Evolutionary conservation across 768 basidiomycete species (phyloP), one percentile per base, ranked within the genome.

Genomic region (Agaricus bisporus): DNA sequence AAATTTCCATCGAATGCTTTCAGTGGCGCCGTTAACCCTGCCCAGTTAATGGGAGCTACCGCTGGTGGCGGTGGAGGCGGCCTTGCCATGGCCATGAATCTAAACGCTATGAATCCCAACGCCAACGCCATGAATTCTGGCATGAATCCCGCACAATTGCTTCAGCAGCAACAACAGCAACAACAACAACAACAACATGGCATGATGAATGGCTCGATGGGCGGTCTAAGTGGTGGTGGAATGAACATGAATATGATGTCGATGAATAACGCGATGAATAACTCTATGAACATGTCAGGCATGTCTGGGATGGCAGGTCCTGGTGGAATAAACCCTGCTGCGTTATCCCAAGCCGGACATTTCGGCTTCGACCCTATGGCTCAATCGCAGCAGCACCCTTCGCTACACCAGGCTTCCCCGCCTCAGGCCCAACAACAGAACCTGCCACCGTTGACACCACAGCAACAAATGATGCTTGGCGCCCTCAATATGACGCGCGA

Each of bases 401-500:
- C 48, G 49, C 68, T 14, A 49, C 55, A 49, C 38, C 64, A 55
- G 39, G 59, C 43, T 20, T 49, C 32, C 28, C 54, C 42, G 48
- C 38, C 41, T 5, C 55, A 37, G 36, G 39, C 44, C 38, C 45
- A 46, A 41, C 58, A 55, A 45, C 57, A 43, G 29, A 18, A 49
- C 38, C 38, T n/a, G 45, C 47, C 42, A 3, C 37, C 26, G 14
- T 9, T 54, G 25, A 54, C 36, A n/a, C 36, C 44, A 39, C 52
- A 54, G 38, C 52, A 54, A 41, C 52, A 54, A 25, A 47, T 54
- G 45, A 53, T 66, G 55, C 61, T 69, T 39, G 49, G 51, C n/a
- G 35, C 54, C 25, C 57, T 67, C 49, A 61, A 61, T 48, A 60
- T 69, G 49, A 62, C 68, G 42, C 63, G 60, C 37, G 66, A 70